phyloP scores from a whole-genome alignment of 2,329 filamentous ascomycete genomes.

The Xylaria sp. region DNA sequence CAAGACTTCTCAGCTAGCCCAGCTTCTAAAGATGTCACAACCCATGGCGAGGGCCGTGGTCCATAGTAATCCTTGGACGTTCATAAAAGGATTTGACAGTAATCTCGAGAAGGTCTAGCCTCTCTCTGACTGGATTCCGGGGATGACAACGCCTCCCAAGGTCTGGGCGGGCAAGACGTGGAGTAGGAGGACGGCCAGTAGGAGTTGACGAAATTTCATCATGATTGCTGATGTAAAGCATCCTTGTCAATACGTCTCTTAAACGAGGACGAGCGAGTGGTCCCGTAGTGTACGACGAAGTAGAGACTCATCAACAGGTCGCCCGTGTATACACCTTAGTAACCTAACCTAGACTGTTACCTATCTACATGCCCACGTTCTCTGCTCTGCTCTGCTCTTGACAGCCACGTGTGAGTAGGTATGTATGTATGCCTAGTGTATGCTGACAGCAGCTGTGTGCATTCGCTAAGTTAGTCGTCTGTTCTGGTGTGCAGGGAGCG shows the following conservation, averaged over 20 bases:
- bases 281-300: not conserved
- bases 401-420: conserved; percentile 31
- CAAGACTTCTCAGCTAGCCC: conserved; percentile 37
- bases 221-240: conserved; percentile 25
- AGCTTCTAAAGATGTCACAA: conserved; percentile 25
- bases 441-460: conserved; percentile 32
- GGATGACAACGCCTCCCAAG: conserved; percentile 36
- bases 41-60: conserved; percentile 29
- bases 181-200: conserved; percentile 33
- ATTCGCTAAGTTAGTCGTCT: not conserved
- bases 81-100: conserved; percentile 40
- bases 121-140: conserved; percentile 41
- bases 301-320: conserved; percentile 10
- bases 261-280: not conserved
- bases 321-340: not conserved
- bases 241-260: conserved; percentile 21
- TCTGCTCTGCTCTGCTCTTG: not conserved
- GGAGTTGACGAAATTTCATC: conserved; percentile 26
- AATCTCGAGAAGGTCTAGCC: conserved; percentile 40
- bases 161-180: conserved; percentile 31
- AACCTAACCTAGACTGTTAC: not conserved
- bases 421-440: conserved; percentile 17
- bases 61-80: conserved; percentile 40
- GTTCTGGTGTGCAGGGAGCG: not conserved
- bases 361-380: conserved; percentile 24